These are phyloP conservation scores for Rubia yunnanensis DNA, from an alignment of 257 asterid species.

Conservation along the genomic window DNA sequence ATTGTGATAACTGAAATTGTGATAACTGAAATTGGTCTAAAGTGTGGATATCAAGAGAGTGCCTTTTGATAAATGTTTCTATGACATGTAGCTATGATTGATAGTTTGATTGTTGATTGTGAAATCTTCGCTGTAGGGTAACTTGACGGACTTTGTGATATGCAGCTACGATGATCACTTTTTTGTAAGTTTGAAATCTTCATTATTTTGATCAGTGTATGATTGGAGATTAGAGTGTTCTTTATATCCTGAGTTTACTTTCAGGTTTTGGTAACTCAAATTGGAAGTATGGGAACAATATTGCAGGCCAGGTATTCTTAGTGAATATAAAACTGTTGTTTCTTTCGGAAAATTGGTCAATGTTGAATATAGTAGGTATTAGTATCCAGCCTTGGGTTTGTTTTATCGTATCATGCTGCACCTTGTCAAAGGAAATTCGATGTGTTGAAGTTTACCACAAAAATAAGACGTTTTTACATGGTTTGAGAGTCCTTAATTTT, in stretches of 20 bases:
- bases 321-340: background rate
- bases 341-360: background rate
- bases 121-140: slow-evolving; percentile 36
- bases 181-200: slow-evolving; percentile 41
- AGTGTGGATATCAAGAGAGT: background rate
- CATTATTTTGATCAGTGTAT: background rate
- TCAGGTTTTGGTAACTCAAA: slow-evolving; percentile 86
- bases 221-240: background rate
- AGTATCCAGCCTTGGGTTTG: background rate
- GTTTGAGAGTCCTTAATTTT: background rate
- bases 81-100: background rate
- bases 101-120: background rate
- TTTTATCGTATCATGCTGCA: background rate
- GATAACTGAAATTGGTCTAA: background rate
- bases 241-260: slow-evolving; percentile 10
- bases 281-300: slow-evolving; percentile 95
- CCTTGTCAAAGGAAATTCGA: background rate
- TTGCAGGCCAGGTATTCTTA: slow-evolving; percentile 66
- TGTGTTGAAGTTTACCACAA: background rate
- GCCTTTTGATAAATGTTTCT: too few species aligned
- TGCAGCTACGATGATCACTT: slow-evolving; percentile 77
- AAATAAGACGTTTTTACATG: background rate
- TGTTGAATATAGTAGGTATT: background rate
- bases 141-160: slow-evolving; percentile 60
- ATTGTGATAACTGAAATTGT: background rate